Percentiles rank a stretch among this genome's conserved stretches.
phyloP scores from a whole-genome alignment of 345 rosid species.

The Lepidium aucheri region DNA sequence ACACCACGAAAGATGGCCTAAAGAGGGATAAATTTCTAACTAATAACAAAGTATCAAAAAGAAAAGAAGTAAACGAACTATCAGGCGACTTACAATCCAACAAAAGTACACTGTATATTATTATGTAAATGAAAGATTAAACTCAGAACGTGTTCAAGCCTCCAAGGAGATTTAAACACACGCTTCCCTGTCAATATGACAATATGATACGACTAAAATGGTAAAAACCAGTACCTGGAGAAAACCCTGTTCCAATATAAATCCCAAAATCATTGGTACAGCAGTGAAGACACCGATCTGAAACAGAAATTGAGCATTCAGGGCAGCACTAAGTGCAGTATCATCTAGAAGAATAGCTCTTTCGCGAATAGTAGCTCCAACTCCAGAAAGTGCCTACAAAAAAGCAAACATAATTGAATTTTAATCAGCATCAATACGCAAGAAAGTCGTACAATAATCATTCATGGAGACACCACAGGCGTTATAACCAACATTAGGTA shows the following conservation, averaged over 20 bases:
- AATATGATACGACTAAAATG: background rate
- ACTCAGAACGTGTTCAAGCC: background rate
- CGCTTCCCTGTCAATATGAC: background rate
- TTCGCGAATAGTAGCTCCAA: constrained; percentile 54
- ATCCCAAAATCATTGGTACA: constrained; percentile 91
- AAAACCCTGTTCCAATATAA: constrained; percentile 33
- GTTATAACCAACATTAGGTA: constrained; percentile 5
- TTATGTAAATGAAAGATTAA: background rate
- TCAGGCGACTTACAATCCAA: background rate
- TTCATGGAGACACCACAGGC: constrained; percentile 3
- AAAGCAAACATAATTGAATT: constrained; percentile 10
- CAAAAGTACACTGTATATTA: background rate
- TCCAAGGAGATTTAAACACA: constrained; percentile 3
- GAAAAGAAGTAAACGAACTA: background rate
- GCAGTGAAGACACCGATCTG: constrained; percentile 96
- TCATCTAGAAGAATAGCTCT: constrained; percentile 56
- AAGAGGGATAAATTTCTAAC: background rate
- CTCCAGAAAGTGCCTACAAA: constrained; percentile 87
- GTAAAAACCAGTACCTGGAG: constrained; percentile 22
- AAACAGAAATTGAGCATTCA: constrained; percentile 90
- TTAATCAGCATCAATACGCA: constrained; percentile 2
- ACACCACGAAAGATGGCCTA: background rate
- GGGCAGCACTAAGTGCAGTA: constrained; percentile 68
- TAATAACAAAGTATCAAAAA: background rate
- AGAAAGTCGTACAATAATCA: background rate